Base-by-base conservation (phyloP, 345 rosid species). In the Brassica rapa region DNA sequence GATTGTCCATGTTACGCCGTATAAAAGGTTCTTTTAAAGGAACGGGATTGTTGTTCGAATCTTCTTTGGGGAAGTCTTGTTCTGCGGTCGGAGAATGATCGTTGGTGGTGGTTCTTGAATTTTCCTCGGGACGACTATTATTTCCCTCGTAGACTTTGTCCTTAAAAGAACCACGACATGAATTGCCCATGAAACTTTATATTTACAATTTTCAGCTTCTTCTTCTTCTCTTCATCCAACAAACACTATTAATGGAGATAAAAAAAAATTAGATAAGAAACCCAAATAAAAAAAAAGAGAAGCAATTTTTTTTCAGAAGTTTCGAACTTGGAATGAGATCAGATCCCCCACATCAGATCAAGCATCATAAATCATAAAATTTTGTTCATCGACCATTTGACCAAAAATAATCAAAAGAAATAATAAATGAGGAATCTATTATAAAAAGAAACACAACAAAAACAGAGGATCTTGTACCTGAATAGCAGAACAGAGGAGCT, bases 101-200 rank as follows among this genome's bases (percentile, higher is more conserved):
- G 15, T 90, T 76, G 78, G 84, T 81, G 78, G 51, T 63, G 82
- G 72, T 82, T 78, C 49, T 51, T 46, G 87, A 86, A 76, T 72
- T 83, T 41, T 85, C 96, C 62, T 89, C 89, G 86, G 98, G 96
- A 86, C 82, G 89, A 30, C 19, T 59, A 73, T 60, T 77, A 86
- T 59, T 82, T 85, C 97, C 95, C 94, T 88, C 90, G 85, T 83
- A 85, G 75, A 84, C 67, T 86, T 83, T 89, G 83, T 84, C 94
- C 87, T 86, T 87, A 80, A 88, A 89, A 85, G 99, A 88, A 82
- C 97, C 96, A 72, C 98, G 90, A 88, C 99, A 95, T 87, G 98
- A 84, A 83, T 95, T 95, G 94, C 99, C 99, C 99, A 95, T 95
- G 83, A 91, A 94, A 88, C 90, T 43, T 74, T 80, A 71, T 72